Base-by-base conservation (phyloP, 2,329 filamentous ascomycete genomes). In the Sporothrix luriei region DNA sequence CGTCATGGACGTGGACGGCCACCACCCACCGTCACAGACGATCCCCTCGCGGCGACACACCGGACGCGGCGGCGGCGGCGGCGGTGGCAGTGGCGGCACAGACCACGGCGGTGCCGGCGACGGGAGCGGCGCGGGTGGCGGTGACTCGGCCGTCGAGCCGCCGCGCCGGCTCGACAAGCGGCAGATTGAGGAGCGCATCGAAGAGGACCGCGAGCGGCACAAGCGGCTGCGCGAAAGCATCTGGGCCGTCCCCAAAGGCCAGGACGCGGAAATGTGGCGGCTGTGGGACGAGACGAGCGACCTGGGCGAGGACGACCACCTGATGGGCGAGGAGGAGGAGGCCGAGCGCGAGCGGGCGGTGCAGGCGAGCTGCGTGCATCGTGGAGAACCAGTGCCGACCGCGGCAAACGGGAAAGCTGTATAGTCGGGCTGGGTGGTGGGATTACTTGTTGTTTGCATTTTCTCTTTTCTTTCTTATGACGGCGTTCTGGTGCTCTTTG, bases 141-240 rank as follows among this genome's bases (percentile, higher is more conserved):
- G 76, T 73, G 59, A 77, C 73, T 70, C 75, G 33, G 73, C 72
- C 46, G 73, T 78, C 5, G 48, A 57, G 19, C 40, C 46, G 2
- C 57, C 61, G 1, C 79, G 80, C 38, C 78, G 81, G 19, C 78
- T 95, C 66, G 92, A 97, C 76, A 95, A 94, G 80, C 87, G 91
- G 69, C 92, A 97, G 80, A 91, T 97, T 68, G 94, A 98, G 80
- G 94, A 98, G 82, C 85, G 95, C 52, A 97, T 99, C 73, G 96
- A 99, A 75, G 96, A 99, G 80, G 95, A 99, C 79, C 85, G 95
- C 3, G 95, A 99, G 79, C 84, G 95, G 55, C 96, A 99, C 79
- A 99, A 99, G 83, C 84, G 94, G 55, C 83, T 94, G 76, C 84
- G 95, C 26, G 95, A 99, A 81, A 93, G 90, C 75, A 96, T 97